Base-by-base conservation (phyloP, 2,329 filamentous ascomycete species). In the Pezizomycotina sp. region DNA sequence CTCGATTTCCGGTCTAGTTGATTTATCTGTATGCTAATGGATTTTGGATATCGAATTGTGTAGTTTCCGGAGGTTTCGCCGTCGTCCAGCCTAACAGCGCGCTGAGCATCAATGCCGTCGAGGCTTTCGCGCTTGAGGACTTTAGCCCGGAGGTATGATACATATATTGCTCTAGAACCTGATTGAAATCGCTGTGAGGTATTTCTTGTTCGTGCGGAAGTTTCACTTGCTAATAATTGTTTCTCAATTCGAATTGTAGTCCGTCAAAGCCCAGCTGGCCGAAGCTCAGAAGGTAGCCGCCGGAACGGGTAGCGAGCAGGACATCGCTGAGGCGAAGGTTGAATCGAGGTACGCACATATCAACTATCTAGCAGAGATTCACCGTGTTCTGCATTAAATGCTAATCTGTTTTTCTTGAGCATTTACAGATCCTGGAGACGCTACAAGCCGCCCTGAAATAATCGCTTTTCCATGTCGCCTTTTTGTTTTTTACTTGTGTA, bases 301-400 rank as follows among this genome's bases (percentile, higher is more conserved):
- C 60, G 89, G 89, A 56, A 74, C 68, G 57, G 89, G 86, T 56
- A 93, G 82, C 62, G 89, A 93, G 72, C 77, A 83, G 65, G 89
- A 95, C 57, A 80, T 95, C 63, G 86, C 86, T 49, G 89, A 98
- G 74, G 89, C 89, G 51, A 95, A 93, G 74, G 86, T 98, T 60
- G 86, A 95, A 71, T 98, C 52, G 89, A 98, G 82, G 86, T 92
- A 63, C 58, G 67, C 52, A 35, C 34, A n/a, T 27, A 12, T 26
- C 12, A 21, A 31, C 9, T 3, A n/a, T 14, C 9, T 5, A 13
- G 10, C 8, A 12, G 25, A 6, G 18, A 27, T n/a, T 5, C 6
- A 10, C 5, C 6, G 28, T 18, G 15, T 9, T 7, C 31, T 12
- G 19, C 8, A 22, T 18, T 23, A 7, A 7, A 8, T 20, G 16